A percentile compares a stretch with the other conserved stretches of the same genome.
These are phyloP conservation scores for Ganoderma sinense DNA, from an alignment of 1,284 basidiomycete genomes.

Conservation along the genomic window DNA sequence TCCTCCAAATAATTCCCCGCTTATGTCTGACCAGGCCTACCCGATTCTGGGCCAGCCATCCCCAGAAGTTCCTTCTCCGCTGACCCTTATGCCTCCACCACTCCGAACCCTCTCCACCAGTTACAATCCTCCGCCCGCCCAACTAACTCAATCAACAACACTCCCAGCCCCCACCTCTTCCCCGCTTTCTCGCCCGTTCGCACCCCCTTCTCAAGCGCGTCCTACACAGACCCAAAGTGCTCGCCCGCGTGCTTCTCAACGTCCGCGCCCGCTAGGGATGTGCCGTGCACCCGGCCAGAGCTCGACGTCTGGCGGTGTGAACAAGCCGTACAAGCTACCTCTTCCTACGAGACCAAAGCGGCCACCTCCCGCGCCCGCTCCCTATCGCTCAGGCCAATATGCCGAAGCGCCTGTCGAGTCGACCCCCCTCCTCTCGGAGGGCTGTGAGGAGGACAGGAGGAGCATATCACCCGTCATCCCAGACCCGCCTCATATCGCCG, in stretches of 20 bases:
- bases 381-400: neutral
- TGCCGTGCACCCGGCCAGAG: slow-evolving; percentile 11
- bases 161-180: neutral
- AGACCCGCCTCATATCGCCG: slow-evolving; percentile 14
- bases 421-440: neutral
- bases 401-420: neutral
- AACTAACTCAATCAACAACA: neutral
- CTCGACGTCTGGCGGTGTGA: slow-evolving; percentile 11
- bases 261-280: slow-evolving; percentile 24
- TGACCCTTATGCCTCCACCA: neutral
- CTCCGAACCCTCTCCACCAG: neutral
- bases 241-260: slow-evolving; percentile 9
- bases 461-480: slow-evolving; percentile 14
- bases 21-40: neutral
- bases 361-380: neutral
- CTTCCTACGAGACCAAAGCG: slow-evolving; percentile 5
- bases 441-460: neutral
- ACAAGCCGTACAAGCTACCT: slow-evolving; percentile 17
- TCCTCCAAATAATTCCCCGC: no score
- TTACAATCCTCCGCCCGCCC: neutral
- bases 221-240: slow-evolving; percentile 2
- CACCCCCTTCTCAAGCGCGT: slow-evolving; percentile 13
- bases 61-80: neutral
- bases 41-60: neutral
- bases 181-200: slow-evolving; percentile 12